Conservation (phyloP, 2,329 filamentous ascomycete genomes). For the Truncatella angustata region DNA sequence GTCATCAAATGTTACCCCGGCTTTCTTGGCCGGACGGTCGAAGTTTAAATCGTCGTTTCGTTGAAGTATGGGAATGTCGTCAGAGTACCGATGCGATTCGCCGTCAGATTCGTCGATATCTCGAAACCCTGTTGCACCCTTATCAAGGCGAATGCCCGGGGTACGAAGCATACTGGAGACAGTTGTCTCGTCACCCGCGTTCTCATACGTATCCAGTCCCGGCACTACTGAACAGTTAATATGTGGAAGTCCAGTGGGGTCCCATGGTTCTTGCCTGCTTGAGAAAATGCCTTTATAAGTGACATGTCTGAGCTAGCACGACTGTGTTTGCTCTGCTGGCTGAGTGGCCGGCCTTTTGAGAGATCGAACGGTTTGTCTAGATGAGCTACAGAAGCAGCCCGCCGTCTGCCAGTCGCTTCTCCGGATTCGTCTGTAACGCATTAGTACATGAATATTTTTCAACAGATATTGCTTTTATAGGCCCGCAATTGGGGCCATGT, state of each 20-base stretch:
- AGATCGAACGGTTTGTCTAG: constrained; percentile 54
- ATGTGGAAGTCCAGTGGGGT: constrained; percentile 44
- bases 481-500: not conserved
- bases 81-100: constrained; percentile 64
- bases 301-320: constrained; percentile 72
- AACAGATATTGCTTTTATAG: constrained; percentile 2
- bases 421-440: constrained; percentile 30
- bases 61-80: constrained; percentile 66
- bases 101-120: constrained; percentile 70
- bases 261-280: constrained; percentile 43
- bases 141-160: constrained; percentile 52
- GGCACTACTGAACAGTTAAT: constrained; percentile 38
- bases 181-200: constrained; percentile 43
- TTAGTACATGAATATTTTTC: constrained; percentile 1
- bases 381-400: constrained; percentile 61
- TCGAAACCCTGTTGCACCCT: constrained; percentile 53
- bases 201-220: constrained; percentile 32
- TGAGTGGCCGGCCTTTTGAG: constrained; percentile 50
- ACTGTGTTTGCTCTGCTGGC: constrained; percentile 64
- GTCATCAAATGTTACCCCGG: constrained; percentile 63
- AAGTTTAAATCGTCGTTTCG: constrained; percentile 63
- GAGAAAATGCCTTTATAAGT: constrained; percentile 51
- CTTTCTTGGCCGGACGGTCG: constrained; percentile 48
- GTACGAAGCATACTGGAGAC: constrained; percentile 49
- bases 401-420: constrained; percentile 44